These are phyloP conservation scores for Fusarium sp. DNA, from an alignment of 2,329 filamentous ascomycete species.

Conservation along the genomic window DNA sequence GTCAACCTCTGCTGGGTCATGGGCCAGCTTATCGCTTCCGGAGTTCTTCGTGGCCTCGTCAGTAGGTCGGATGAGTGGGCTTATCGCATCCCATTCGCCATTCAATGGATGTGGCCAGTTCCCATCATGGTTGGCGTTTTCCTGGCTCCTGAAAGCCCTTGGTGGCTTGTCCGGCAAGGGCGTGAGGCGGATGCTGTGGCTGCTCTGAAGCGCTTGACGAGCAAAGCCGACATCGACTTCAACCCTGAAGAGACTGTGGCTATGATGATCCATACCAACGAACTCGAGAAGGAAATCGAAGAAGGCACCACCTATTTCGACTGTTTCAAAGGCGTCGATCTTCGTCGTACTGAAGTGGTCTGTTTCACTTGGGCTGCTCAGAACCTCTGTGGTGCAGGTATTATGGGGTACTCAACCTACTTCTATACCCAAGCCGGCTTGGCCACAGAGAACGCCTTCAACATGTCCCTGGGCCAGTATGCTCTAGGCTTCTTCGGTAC, in stretches of 20 bases:
- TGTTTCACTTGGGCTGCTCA: constrained; percentile 47
- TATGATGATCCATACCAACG: not conserved
- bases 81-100: not conserved
- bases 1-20: not conserved
- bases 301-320: constrained; percentile 51
- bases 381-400: not conserved
- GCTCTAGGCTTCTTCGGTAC: not conserved
- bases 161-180: not conserved
- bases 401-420: not conserved
- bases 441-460: not conserved
- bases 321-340: constrained; percentile 59
- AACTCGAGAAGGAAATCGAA: not conserved
- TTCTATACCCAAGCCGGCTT: not conserved
- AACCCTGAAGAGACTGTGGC: not conserved
- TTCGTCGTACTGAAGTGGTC: constrained; percentile 56
- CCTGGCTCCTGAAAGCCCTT: not conserved
- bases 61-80: not conserved
- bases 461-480: not conserved
- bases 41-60: not conserved
- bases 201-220: not conserved
- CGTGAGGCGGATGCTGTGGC: not conserved
- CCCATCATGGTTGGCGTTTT: not conserved
- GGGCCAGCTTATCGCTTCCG: not conserved
- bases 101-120: not conserved
- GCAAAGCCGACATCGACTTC: not conserved